Evolutionary conservation across 192 early-diverging fungal genomes (phyloP), one percentile per base, ranked within the genome.

Genomic region (Umbelopsis ramanniana): DNA sequence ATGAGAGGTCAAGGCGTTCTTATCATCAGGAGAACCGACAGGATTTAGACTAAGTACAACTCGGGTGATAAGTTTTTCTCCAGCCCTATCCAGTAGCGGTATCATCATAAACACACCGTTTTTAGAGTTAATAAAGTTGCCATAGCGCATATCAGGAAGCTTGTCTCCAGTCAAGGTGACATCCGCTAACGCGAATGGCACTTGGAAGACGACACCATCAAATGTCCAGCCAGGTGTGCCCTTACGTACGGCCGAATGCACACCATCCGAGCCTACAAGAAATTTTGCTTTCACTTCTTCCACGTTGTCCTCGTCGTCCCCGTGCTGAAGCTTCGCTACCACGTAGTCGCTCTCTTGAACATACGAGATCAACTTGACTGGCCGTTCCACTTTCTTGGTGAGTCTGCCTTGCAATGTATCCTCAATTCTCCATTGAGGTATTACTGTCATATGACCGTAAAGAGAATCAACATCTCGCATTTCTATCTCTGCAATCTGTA

Each of bases 251-350:
- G 24, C 45, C 0, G 79, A 81, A 48, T 77, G 79, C 1, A 50
- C 50, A 29, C 79, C 79, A 46, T 81, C 79, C 17, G 72, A 69
- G 23, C 79, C 79, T 1, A 81, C 55, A 7, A 81, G 52, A 45
- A 74, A 81, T 0, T 19, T 46, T 23, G 70, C 69, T 11, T 1
- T 26, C 8, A 77, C 63, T 8, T 37, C 23, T 26, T 72, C 22
- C 0, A 37, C 45, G 33, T 63, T 24, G 6, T 48, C 19, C 3
- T 35, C 43, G 17, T 72, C 50, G 0, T 37, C 21, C 8, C 47
- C 46, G 29, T 46, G 46, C 5, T 40, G 46, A 10, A 66, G 26
- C 0, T 17, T 68, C 22, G 67, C 63, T 15, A 40, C 21, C 0
- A 79, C 71, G 19, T 57, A 46, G 5, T 72, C 54, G 2, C 35